These are phyloP conservation scores for Carex myosuroides DNA, from an alignment of 176 grass and related monocot species.

Conservation along the genomic window DNA sequence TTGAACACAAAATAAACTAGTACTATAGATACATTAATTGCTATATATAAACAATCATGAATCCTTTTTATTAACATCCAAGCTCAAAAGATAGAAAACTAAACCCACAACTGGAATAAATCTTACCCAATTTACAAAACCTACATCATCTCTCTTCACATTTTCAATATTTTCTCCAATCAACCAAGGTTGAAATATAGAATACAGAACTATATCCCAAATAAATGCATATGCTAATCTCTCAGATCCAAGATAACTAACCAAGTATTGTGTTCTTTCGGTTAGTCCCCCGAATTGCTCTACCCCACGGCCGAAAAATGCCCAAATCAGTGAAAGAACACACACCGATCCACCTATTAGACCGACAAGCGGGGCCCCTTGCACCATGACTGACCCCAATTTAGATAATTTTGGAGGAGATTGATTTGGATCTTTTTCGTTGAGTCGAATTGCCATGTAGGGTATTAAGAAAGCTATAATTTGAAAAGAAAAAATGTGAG, in stretches of 20 bases:
- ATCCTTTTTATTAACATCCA: conserved; percentile 21
- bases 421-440: conserved; percentile 25
- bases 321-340: conserved; percentile 50
- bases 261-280: conserved; percentile 50
- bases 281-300: conserved; percentile 43
- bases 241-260: conserved; percentile 54
- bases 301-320: conserved; percentile 42
- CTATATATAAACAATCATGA: background rate
- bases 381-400: conserved; percentile 56
- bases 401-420: conserved; percentile 32
- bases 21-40: too few species aligned
- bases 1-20: too few species aligned
- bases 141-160: conserved; percentile 31
- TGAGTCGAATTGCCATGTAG: conserved; percentile 95
- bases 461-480: conserved; percentile 84
- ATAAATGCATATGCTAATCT: conserved; percentile 72
- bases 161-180: conserved; percentile 73
- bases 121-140: conserved; percentile 36
- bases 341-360: conserved; percentile 43
- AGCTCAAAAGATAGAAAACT: conserved; percentile 57
- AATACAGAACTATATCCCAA: conserved; percentile 79
- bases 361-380: conserved; percentile 45
- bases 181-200: conserved; percentile 87
- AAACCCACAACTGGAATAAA: conserved; percentile 75
- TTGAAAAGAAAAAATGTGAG: background rate